Base-by-base conservation (phyloP, 1,284 basidiomycete genomes). In the Ustilago sp. region DNA sequence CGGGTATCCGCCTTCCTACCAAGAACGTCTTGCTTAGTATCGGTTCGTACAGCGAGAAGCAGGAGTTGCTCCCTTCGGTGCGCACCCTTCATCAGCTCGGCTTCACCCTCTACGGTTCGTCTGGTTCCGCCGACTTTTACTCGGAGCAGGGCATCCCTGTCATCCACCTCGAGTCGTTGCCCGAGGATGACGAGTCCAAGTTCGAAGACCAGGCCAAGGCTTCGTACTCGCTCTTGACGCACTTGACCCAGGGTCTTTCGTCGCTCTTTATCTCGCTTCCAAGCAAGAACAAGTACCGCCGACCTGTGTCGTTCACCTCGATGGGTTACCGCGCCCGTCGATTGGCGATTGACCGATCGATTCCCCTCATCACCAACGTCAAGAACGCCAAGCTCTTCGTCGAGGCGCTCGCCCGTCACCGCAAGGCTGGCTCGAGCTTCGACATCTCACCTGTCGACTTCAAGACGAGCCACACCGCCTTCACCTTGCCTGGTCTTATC, bases 311-410 rank as follows among this genome's bases (percentile, higher is more conserved):
- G 87, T 99, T 98, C 87, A 92, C 94, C 63, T 98, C 94, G 86
- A 96, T 97, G 87, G 97, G 96, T 12, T 99, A 99, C 87, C 91
- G 92, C 74, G 96, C 95, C 36, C 93, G 97, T 86, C 93, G 96
- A 77, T 95, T 98, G 93, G 96, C 97, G n/a, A 96, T 99, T 76
- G 96, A 99, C 88, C 98, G 96, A 84, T 95, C 95, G 38, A 92
- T 99, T 43, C 96, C 97, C 0, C 89, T 99, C 61, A 95, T 99
- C 86, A 99, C 96, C 68, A 99, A 99, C 86, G 93, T 99, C 88
- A 99, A 99, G 89, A 95, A 95, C 86, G 97, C 97, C 74, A 99
- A 99, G 88, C 90, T 99, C 83, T 91, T 99, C 57, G 93, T 94
- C 45, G 95, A 99, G 87, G 97, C 96, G 2, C 90, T 99, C 68